Evolutionary conservation across 768 basidiomycete species (phyloP).

Genomic region (Lenzites betulinus): DNA sequence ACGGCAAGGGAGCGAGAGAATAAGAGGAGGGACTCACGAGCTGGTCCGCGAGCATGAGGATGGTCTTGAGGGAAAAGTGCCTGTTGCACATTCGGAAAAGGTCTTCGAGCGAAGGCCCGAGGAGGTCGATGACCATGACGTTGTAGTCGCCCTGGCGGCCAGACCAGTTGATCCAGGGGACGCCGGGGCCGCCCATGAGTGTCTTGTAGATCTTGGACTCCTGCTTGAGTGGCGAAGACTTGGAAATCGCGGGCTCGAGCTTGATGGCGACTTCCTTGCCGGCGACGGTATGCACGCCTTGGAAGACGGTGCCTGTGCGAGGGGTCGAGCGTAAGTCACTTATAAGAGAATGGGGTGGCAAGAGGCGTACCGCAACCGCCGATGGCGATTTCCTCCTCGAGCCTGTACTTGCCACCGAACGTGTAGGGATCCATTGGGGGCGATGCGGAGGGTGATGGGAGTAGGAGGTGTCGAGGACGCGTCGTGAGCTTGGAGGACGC

Average conservation of each 20-base stretch:
- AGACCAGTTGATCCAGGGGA: slow-evolving; percentile 92
- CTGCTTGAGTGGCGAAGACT: slow-evolving; percentile 72
- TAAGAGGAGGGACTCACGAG: slow-evolving; percentile 55
- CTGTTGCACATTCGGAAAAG: slow-evolving; percentile 89
- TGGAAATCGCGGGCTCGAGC: slow-evolving; percentile 63
- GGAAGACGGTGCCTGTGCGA: slow-evolving; percentile 68
- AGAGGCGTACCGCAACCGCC: slow-evolving; percentile 68
- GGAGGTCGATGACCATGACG: slow-evolving; percentile 95
- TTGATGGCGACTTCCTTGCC: slow-evolving; percentile 87
- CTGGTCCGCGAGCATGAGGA: slow-evolving; percentile 91
- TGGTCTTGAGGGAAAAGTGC: slow-evolving; percentile 93
- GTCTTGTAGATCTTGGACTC: slow-evolving; percentile 93
- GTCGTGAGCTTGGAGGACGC: slow-evolving; percentile 1
- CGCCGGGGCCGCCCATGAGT: slow-evolving; percentile 84
- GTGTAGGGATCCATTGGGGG: slow-evolving; percentile 37
- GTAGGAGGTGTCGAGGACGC: neutral
- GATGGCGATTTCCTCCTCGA: slow-evolving; percentile 79
- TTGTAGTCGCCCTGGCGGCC: slow-evolving; percentile 93
- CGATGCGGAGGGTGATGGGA: neutral
- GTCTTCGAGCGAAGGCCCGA: slow-evolving; percentile 88
- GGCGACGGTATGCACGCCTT: slow-evolving; percentile 77
- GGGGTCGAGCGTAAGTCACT: neutral
- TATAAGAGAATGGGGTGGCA: neutral
- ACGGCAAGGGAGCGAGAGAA: neutral
- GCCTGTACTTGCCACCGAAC: slow-evolving; percentile 76